Percentiles rank a stretch among this genome's conserved stretches.
Conservation (phyloP, 2,329 filamentous ascomycete species). For the Aspergillus sp. region DNA sequence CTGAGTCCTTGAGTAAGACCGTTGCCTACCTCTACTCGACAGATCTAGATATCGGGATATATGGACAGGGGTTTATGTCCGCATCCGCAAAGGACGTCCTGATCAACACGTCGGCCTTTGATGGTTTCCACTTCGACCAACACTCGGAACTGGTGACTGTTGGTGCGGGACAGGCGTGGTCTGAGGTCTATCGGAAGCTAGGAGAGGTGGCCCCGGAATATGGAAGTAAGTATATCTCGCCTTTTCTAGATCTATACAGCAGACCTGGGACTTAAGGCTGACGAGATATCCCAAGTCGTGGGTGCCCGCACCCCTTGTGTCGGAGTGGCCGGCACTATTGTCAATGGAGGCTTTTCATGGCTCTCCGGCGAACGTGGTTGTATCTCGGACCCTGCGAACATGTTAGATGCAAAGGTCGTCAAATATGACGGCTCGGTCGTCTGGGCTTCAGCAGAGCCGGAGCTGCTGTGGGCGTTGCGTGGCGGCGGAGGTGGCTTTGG, state of each 20-base stretch:
- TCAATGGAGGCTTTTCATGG: slow-evolving; percentile 42
- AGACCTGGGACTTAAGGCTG: background rate
- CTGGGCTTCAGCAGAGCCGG: slow-evolving; percentile 41
- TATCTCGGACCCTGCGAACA: slow-evolving; percentile 41
- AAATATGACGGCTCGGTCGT: slow-evolving; percentile 36
- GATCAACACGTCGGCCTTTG: slow-evolving; percentile 38
- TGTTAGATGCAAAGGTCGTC: slow-evolving; percentile 42
- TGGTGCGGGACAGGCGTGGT: slow-evolving; percentile 40
- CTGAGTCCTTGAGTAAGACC: slow-evolving; percentile 29
- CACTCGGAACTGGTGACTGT: slow-evolving; percentile 31
- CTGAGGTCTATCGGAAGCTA: slow-evolving; percentile 36
- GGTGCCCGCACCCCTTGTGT: slow-evolving; percentile 39
- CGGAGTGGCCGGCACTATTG: slow-evolving; percentile 39
- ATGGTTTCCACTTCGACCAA: slow-evolving; percentile 35
- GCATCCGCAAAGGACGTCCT: slow-evolving; percentile 39
- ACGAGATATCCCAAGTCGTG: slow-evolving; percentile 22
- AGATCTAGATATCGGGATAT: slow-evolving; percentile 38
- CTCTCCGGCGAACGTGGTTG: slow-evolving; percentile 39
- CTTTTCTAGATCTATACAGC: background rate
- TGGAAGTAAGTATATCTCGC: slow-evolving; percentile 19
- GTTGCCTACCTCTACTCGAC: slow-evolving; percentile 34
- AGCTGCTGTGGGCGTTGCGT: slow-evolving; percentile 44
- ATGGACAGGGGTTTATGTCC: slow-evolving; percentile 37
- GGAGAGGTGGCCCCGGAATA: slow-evolving; percentile 35
- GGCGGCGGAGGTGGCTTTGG: slow-evolving; percentile 38